Conservation (phyloP, 2,329 filamentous ascomycete genomes). For the Claviceps humidiphila region DNA sequence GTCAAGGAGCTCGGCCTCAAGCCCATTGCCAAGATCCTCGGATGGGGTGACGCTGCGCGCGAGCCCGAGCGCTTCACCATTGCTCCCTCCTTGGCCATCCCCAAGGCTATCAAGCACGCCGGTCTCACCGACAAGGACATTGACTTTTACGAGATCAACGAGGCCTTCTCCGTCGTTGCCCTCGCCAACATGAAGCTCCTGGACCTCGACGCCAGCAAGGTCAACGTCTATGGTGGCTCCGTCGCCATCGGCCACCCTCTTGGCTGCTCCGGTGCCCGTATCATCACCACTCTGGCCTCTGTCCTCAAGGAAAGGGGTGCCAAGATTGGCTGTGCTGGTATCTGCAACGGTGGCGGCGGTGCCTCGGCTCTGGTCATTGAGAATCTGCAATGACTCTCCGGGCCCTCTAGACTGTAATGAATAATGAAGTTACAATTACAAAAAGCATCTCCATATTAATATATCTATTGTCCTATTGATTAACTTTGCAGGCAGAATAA, state of each 20-base stretch:
- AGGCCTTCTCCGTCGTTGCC: conserved; percentile 94
- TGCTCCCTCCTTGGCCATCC: conserved; percentile 82
- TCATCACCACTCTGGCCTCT: conserved; percentile 77
- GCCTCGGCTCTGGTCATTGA: conserved; percentile 91
- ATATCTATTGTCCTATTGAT: too few relatives aligned
- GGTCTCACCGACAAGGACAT: conserved; percentile 64
- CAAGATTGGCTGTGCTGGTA: conserved; percentile 87
- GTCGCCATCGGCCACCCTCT: conserved; percentile 94
- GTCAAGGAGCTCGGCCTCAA: conserved; percentile 83
- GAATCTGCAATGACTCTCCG: conserved; percentile 45
- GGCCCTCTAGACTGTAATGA: conserved; percentile 6
- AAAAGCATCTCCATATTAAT: too few relatives aligned
- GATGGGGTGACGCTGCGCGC: conserved; percentile 90
- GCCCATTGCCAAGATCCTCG: conserved; percentile 90
- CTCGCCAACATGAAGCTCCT: conserved; percentile 94
- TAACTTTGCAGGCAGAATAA: too few relatives aligned
- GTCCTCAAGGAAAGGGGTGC: conserved; percentile 83
- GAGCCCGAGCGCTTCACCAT: conserved; percentile 93
- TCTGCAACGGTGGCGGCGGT: conserved; percentile 96
- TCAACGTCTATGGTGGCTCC: conserved; percentile 90
- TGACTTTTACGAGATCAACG: conserved; percentile 97
- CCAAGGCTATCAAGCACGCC: conserved; percentile 94
- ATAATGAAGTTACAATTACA: background rate
- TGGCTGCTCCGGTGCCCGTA: conserved; percentile 85
- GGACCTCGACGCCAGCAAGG: conserved; percentile 63